Base-by-base conservation (phyloP, 331 rosid species). In the Spiraea crenata region DNA sequence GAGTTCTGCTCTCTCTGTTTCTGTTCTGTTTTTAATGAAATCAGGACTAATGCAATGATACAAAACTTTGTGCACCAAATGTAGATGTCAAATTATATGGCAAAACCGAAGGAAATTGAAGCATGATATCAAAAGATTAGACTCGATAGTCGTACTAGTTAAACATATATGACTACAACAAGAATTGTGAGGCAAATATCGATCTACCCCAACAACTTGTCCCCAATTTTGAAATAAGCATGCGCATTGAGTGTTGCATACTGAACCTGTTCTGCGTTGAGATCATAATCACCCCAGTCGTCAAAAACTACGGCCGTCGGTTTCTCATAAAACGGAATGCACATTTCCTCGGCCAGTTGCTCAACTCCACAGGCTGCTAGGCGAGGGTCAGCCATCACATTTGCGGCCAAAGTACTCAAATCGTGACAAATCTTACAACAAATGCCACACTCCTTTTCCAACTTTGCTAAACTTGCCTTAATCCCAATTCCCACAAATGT, bases 401-500 rank as follows among this genome's bases (percentile, higher is more conserved):
- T 14, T 49, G 57, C 46, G 10, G 77, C 77, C 64, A 41, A 12
- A 5, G 34, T 31, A 4, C 47, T 60, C 10, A 64, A 15, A 37
- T 73, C 71, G 35, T 31, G 34, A 5, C 3, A 3, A 12, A 35
- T 50, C 19, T 63, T 54, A 7, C 71, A 41, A 64, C 63, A 13
- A 0, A 73, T 13, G 9, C 77, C 74, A 8, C 19, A 41, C 46
- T 73, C 65, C 8, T 44, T 41, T 37, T 39, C 31, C 17, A 73
- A 47, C 50, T 34, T 17, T 11, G 72, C 51, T 14, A 65, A 17
- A 17, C 9, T 45, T 19, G 6, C 71, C 0, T 45, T 44, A 25
- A 59, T 67, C 47, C 56, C 60, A 40, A 46, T 3, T 3, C 68
- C 79, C 39, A 57, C 73, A 7, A 74, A 46, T 0, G 17, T 44